Evolutionary conservation across 768 basidiomycete genomes (phyloP), one percentile per base, ranked within the genome.

Genomic region (Hirschioporus abietinus): DNA sequence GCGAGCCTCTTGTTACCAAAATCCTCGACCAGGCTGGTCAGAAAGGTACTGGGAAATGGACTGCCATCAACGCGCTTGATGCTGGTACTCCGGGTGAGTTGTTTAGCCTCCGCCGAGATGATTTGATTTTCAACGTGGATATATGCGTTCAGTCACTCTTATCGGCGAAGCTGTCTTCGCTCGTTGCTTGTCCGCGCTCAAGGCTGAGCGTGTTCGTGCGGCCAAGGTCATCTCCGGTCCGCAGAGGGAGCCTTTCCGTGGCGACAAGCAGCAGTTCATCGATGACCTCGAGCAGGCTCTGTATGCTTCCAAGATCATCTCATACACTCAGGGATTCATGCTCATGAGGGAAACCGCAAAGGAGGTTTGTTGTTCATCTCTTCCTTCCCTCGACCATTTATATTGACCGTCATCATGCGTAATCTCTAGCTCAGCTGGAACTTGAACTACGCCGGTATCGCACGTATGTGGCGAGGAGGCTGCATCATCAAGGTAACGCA

Each of bases 21-120:
- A 96, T 99, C 74, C 86, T 97, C 71, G 97, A 99, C 79, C 77
- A 91, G 74, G 97, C 97, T 67, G 96, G 96, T 52, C 97, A 99
- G 79, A 99, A 99, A 81, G 97, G 97, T 75, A 99, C 97, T 69
- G 95, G 97, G 67, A 99, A 99, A 81, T 99, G 97, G 97, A 99
- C 97, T 66, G 97, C 97, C 66, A 92, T 98, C 73, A 90, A 90
- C 72, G 97, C 97, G 67, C 88, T 99, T 71, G 97, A 99, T 65
- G 90, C 93, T 70, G 95, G 93, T 72, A 90, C 86, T 68, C 84
- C 92, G 59, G 93, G 93, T 92, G 69, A 68, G 87, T 76, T 30
- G 62, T 65, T 59, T 17, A 61, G 7, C 58, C 64, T 66, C 36
- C 58, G 27, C 61, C 10, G 42, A 35, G 12, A 35, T 60, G 63